Base-by-base conservation (phyloP, 371 early-diverging fungal genomes). In the Amoeboaphelidium occidentale region DNA sequence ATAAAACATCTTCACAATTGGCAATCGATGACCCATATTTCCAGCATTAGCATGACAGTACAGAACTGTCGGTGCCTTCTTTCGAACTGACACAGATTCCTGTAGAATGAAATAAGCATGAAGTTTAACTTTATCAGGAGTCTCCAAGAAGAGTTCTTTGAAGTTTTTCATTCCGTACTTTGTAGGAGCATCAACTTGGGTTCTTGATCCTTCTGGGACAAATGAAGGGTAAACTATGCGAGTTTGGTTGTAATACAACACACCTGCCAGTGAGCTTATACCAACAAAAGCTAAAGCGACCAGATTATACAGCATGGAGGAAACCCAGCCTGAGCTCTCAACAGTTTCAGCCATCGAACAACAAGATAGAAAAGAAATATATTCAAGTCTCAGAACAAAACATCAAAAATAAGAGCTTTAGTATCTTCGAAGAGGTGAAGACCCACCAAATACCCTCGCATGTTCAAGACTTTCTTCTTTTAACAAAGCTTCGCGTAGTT, bases 21-120 rank as follows among this genome's bases (percentile, higher is more conserved):
- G 86, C 39, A 89, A 62, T 21, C 90, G 74, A 53, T 90, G 89
- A 25, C 93, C 91, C 80, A 91, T 82, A 59, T 93, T 93, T 25
- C 94, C 94, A 17, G 92, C 91, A 58, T 93, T 93, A 23, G 91
- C 83, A 74, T 77, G 59, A 26, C 50, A 26, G 46, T 10, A 27
- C 17, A 27, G 25, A 27, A 27, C 45, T 10, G 10, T 45, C 45
- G 4, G 4, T 4, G 45, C 45, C 10, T 4, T 17, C 45, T 23
- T 27, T n/a, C 42, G n/a, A 17, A 45, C 45, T 45, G 25, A 45
- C 45, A n/a, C 27, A 44, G 25, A 32, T 42, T 47, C 28, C 43
- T 43, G 27, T 10, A 42, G 21, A 56, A 89, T 87, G 48, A 81
- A 56, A 57, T 84, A 92, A 2, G 78, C 82, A 22, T 68, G 73